Evolutionary conservation across 2,329 filamentous ascomycete species (phyloP), one percentile per base, ranked within the genome.

Genomic region (Exophiala dermatitidis): DNA sequence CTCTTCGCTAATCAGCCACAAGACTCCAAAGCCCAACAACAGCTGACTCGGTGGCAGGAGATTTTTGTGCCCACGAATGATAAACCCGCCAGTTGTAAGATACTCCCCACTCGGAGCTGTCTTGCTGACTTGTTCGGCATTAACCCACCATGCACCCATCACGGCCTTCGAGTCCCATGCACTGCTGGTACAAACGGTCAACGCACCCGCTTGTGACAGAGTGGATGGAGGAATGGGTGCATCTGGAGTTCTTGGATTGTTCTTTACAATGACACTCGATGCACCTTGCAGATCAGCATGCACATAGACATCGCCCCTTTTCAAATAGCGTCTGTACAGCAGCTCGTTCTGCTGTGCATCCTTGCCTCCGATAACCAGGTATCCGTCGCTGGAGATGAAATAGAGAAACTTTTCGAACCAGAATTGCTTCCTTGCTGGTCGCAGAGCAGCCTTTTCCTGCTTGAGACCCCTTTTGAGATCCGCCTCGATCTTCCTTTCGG

Each of bases 341-440:
- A 90, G 84, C 68, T 98, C 93, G 64, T 86, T 90, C 67, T 98
- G 93, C 63, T 88, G 85, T 1, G 84, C 80, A 72, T 98, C 93
- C 57, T 88, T 89, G 10, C 90, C 91, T 42, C 84, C 91, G 10
- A 98, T 78, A 0, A 97, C 87, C 4, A 98, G 78, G 67, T 97
- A 96, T 3, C 91, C 90, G 65, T 98, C 93, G 0, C 90, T 94
- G 0, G 90, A 96, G 62, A 97, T 81, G 71, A 98, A 98, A 79
- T 89, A 97, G 30, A 84, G 76, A 64, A 95, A 98, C 70, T 98
- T 98, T 65, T 98, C 93, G 62, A 96, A 98, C 93, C 93, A 98
- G 64, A 90, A 80, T 60, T 84, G 85, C 64, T 84, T 86, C 52
- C 93, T 81, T 5, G 95, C 85, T 0, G 86, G 89, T 43, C 90